Conservation (phyloP, 2,329 filamentous ascomycete genomes). For the Cladophialophora yegresii region DNA sequence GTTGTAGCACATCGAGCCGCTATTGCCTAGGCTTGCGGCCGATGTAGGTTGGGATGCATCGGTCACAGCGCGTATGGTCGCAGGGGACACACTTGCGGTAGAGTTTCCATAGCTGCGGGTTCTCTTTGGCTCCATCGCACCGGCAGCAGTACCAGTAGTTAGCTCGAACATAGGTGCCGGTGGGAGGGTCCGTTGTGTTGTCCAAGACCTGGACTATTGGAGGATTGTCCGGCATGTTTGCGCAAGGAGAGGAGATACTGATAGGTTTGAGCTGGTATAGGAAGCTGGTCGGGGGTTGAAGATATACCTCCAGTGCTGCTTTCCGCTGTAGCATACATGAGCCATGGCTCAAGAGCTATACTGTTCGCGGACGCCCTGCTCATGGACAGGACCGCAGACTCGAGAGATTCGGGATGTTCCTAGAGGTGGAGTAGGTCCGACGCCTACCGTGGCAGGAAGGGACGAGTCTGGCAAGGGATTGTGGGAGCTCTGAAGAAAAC, state of each 20-base stretch:
- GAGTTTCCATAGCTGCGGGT: not conserved
- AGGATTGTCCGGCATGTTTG: not conserved
- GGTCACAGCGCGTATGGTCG: not conserved
- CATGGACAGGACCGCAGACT: not conserved
- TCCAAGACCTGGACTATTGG: not conserved
- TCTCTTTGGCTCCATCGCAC: not conserved
- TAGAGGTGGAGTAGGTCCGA: not conserved
- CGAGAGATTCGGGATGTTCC: not conserved
- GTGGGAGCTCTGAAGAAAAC: not conserved
- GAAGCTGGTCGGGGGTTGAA: not conserved
- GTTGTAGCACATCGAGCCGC: not conserved
- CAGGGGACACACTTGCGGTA: not conserved
- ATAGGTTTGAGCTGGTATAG: not conserved
- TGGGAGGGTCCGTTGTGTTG: too few species aligned
- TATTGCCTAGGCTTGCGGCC: not conserved
- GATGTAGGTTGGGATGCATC: not conserved
- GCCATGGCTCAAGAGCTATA: not conserved
- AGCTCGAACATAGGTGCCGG: not conserved
- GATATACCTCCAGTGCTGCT: not conserved
- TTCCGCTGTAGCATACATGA: not conserved
- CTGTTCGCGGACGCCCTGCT: not conserved
- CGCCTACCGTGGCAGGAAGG: slow-evolving; percentile 1
- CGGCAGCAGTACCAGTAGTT: not conserved
- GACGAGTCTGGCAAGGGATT: not conserved
- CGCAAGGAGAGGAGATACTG: too few species aligned